Base-by-base conservation (phyloP, 2,329 filamentous ascomycete species). In the Colletotrichum scovillei region DNA sequence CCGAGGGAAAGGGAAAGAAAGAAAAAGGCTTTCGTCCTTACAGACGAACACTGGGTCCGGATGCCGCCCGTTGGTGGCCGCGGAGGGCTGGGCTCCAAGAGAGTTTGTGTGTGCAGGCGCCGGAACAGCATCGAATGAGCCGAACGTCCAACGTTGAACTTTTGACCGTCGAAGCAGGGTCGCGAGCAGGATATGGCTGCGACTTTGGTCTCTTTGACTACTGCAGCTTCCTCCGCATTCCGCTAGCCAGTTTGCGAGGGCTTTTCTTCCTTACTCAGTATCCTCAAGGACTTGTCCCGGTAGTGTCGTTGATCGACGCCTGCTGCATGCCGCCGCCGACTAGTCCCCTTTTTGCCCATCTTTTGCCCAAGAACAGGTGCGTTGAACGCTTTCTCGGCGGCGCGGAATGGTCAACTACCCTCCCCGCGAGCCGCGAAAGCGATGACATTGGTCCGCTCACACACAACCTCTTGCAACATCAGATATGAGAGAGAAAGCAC, bases 21-120 rank as follows among this genome's bases (percentile, higher is more conserved):
- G 16, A 42, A 46, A 58, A 66, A 58, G 28, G n/a, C 38, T 70
- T 57, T 38, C 32, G 16, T 42, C 6, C 16, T 42, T 72, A 68
- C 64, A 63, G 58, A 72, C 58, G 69, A 72, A 72, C 57, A 57
- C 69, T 66, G 30, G 56, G 63, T 42, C 69, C 38, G 57, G 35
- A 72, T 60, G 55, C 38, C 24, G 42, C 28, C 52, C 53, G 62
- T 46, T 64, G 30, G 14, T 22, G 46, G 60, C 60, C 60, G 42
- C 42, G 58, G 42, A 63, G 24, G 42, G 26, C 42, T 63, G 42
- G 22, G 64, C 38, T 69, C 52, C 19, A 63, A 38, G 24, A 72
- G 58, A 72, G 65, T 72, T 69, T 58, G 19, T 12, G 28, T 49
- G 19, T 63, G 58, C 69, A 69, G 58, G 28, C 57, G n/a, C 57